These are phyloP conservation scores for Hibiscus syriacus DNA, from an alignment of 345 rosid species.

Conservation along the genomic window DNA sequence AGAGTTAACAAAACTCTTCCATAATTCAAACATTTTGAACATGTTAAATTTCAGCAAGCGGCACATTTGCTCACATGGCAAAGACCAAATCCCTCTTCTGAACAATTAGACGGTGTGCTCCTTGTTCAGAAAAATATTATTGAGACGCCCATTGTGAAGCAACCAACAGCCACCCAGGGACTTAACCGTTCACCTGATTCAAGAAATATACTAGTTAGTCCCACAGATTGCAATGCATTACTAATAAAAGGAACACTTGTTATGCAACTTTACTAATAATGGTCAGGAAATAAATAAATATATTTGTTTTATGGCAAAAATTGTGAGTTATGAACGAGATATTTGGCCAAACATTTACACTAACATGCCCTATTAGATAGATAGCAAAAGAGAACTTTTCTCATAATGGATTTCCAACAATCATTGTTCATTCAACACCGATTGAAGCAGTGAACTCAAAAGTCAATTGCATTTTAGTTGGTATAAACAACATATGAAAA, in stretches of 20 bases:
- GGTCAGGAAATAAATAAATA: background rate
- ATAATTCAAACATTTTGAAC: constrained; percentile 8
- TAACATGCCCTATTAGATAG: background rate
- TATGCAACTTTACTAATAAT: background rate
- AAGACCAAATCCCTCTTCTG: constrained; percentile 14
- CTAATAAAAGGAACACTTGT: background rate
- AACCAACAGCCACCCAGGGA: too few species aligned
- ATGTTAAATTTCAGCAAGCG: background rate
- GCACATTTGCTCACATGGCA: constrained; percentile 1
- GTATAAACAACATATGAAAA: background rate
- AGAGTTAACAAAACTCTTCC: constrained; percentile 6
- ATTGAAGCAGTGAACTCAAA: background rate
- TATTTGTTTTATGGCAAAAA: background rate
- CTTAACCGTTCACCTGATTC: constrained; percentile 79
- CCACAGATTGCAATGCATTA: constrained; percentile 1
- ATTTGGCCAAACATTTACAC: background rate
- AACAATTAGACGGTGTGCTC: constrained; percentile 6
- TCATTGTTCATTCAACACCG: too few species aligned
- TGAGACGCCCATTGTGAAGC: constrained; percentile 82
- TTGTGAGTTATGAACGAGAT: background rate
- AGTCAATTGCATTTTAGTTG: background rate
- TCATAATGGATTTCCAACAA: background rate
- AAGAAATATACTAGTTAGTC: constrained; percentile 13
- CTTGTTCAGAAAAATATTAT: constrained; percentile 64
- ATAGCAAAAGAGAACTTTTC: background rate